These are phyloP conservation scores for Saccharomyces uvarum DNA, from an alignment of 1,139 yeast species.

Conservation along the genomic window DNA sequence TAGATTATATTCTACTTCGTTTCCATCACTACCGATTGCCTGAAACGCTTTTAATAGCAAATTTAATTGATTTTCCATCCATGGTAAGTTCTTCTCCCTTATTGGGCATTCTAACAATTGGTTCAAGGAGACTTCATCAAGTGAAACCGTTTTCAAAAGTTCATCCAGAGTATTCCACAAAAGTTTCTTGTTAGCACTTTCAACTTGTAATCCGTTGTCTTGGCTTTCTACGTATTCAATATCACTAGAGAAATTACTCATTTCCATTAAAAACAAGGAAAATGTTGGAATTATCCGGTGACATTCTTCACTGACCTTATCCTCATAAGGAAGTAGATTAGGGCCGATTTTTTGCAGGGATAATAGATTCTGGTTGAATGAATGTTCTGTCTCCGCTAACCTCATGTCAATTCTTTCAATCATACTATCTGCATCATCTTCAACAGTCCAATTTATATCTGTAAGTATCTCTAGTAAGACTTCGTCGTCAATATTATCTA, in stretches of 20 bases:
- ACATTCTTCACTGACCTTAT: constrained; percentile 47
- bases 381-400: constrained; percentile 42
- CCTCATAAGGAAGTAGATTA: constrained; percentile 39
- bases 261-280: constrained; percentile 50
- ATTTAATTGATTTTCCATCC: constrained; percentile 53
- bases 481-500: constrained; percentile 17
- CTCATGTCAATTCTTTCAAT: constrained; percentile 51
- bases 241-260: constrained; percentile 57
- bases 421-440: constrained; percentile 53
- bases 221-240: constrained; percentile 66
- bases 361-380: constrained; percentile 39
- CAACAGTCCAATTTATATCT: constrained; percentile 64
- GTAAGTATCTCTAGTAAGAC: constrained; percentile 45
- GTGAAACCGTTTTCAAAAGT: constrained; percentile 61
- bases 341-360: constrained; percentile 35
- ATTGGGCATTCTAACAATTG: constrained; percentile 44
- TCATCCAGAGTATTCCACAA: constrained; percentile 62
- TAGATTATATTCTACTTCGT: constrained; percentile 39
- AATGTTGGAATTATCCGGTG: constrained; percentile 52
- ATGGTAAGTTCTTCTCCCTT: constrained; percentile 39
- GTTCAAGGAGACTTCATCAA: constrained; percentile 49
- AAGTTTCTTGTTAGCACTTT: constrained; percentile 69
- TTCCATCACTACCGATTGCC: constrained; percentile 47
- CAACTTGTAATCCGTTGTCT: constrained; percentile 77
- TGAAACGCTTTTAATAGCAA: constrained; percentile 57